Percentiles rank a stretch among this genome's conserved stretches.
These are phyloP conservation scores for Chalara sp. DNA, from an alignment of 2,329 filamentous ascomycete genomes.

Conservation along the genomic window DNA sequence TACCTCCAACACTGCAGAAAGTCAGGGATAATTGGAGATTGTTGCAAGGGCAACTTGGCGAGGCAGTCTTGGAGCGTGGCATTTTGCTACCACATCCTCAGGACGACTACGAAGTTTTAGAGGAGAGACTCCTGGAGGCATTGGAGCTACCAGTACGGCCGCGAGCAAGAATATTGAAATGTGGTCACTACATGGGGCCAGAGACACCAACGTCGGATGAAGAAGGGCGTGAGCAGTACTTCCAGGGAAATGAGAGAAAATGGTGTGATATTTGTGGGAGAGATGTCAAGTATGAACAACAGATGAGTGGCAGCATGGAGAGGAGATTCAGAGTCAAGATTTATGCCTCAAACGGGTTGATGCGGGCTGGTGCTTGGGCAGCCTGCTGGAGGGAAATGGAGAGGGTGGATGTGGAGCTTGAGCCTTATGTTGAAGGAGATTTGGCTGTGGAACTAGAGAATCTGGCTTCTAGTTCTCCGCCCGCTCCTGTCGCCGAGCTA, in stretches of 20 bases:
- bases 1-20: constrained; percentile 40
- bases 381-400: constrained; percentile 98
- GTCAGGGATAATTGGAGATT: constrained; percentile 59
- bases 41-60: constrained; percentile 62
- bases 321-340: constrained; percentile 73
- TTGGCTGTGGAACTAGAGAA: constrained; percentile 54
- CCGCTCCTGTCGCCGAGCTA: neutral
- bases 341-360: constrained; percentile 90
- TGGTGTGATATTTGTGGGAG: constrained; percentile 28
- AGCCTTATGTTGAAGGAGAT: constrained; percentile 59
- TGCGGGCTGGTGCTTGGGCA: constrained; percentile 85
- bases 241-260: constrained; percentile 11
- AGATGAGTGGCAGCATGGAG: constrained; percentile 10
- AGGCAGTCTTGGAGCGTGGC: constrained; percentile 67
- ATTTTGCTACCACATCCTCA: constrained; percentile 72
- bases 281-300: constrained; percentile 23
- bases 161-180: constrained; percentile 64
- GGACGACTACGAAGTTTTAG: constrained; percentile 72
- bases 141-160: constrained; percentile 60
- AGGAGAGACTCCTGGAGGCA: constrained; percentile 70
- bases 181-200: constrained; percentile 67
- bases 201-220: constrained; percentile 22
- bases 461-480: constrained; percentile 29
- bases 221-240: constrained; percentile 16
- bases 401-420: constrained; percentile 89